Percentiles rank a stretch among this genome's conserved stretches.
Evolutionary conservation across 805 yeast genomes (phyloP).

Genomic region (Jamesozyma piceae): DNA sequence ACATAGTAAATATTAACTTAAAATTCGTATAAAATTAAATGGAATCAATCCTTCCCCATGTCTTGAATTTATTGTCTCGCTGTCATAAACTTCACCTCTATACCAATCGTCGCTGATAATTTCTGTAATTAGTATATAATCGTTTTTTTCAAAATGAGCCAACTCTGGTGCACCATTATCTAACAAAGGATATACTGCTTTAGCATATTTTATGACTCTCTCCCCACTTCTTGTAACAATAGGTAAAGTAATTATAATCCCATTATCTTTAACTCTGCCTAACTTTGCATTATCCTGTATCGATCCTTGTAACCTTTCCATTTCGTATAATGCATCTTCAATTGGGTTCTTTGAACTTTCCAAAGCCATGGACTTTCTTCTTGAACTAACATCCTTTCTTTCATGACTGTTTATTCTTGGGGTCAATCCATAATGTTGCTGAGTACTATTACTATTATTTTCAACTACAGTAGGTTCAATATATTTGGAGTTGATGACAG

Average conservation of each 20-base stretch:
- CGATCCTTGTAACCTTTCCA: constrained; percentile 23
- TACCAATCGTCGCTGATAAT: constrained; percentile 28
- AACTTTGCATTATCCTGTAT: constrained; percentile 13
- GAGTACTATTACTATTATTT: neutral
- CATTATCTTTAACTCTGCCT: constrained; percentile 24
- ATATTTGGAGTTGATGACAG: constrained; percentile 3
- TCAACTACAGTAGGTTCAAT: neutral
- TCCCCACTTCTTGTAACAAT: constrained; percentile 20
- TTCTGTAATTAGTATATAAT: constrained; percentile 25
- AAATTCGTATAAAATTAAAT: constrained; percentile 17
- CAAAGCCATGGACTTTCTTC: constrained; percentile 26
- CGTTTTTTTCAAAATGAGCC: constrained; percentile 25
- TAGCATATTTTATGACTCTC: constrained; percentile 24
- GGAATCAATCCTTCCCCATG: constrained; percentile 23
- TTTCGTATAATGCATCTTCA: constrained; percentile 27
- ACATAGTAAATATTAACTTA: neutral
- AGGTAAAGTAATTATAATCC: constrained; percentile 28
- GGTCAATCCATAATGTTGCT: neutral
- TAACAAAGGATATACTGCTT: constrained; percentile 24
- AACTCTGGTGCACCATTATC: constrained; percentile 25
- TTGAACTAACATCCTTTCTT: neutral
- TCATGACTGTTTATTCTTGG: neutral
- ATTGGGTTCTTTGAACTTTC: constrained; percentile 21
- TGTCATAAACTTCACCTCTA: constrained; percentile 28
- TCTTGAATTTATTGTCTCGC: constrained; percentile 13